These are phyloP conservation scores for Ceratocystis smalleyi DNA, from an alignment of 2,329 filamentous ascomycete species.

Conservation along the genomic window DNA sequence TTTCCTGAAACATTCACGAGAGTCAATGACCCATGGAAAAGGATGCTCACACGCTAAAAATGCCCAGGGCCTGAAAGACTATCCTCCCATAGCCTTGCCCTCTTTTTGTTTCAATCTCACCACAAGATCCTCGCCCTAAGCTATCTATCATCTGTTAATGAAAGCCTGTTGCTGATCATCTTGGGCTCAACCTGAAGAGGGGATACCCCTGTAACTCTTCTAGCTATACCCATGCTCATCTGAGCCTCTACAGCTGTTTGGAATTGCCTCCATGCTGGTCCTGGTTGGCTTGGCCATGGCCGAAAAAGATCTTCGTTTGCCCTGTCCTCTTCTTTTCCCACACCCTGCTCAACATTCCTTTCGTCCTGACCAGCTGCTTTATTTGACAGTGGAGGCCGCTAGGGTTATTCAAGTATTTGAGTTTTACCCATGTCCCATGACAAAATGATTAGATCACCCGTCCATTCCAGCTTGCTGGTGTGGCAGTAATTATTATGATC, in stretches of 20 bases:
- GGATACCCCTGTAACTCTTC: not conserved
- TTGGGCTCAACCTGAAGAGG: not conserved
- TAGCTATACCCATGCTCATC: not conserved
- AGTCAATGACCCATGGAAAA: not conserved
- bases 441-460: not conserved
- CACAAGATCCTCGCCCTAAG: not conserved
- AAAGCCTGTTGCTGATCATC: not conserved
- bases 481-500: not conserved
- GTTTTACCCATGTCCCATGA: constrained; percentile 1
- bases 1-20: constrained; percentile 3
- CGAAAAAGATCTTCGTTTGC: not conserved
- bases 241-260: not conserved
- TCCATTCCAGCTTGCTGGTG: constrained; percentile 1
- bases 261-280: constrained; percentile 2
- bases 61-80: not conserved
- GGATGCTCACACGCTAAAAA: not conserved
- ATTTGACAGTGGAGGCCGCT: not conserved
- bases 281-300: not conserved
- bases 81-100: not conserved
- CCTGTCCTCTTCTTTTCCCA: not conserved
- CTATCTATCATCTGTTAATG: not conserved
- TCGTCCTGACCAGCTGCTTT: not conserved
- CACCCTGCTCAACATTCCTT: not conserved
- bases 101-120: not conserved
- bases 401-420: constrained; percentile 1